phyloP scores from a whole-genome alignment of 352 stramenopile genomes.

The Phytophthora melonis region DNA sequence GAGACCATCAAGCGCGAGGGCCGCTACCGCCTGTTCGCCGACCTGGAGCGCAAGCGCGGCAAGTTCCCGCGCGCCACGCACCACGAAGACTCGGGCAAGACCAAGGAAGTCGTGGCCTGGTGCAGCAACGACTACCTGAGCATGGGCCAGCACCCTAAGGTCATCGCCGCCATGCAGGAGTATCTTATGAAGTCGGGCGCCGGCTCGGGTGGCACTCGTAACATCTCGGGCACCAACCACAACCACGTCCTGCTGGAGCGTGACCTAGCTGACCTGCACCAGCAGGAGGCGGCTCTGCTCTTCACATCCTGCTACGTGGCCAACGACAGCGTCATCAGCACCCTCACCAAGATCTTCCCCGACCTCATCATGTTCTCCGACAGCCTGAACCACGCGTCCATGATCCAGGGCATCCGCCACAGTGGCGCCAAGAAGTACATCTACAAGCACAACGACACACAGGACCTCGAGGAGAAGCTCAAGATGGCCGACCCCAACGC shows the following conservation, averaged over 20 bases:
- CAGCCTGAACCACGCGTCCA: slow-evolving; percentile 92
- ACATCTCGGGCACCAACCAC: slow-evolving; percentile 93
- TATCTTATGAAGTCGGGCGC: slow-evolving; percentile 84
- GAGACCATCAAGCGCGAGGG: slow-evolving; percentile 87
- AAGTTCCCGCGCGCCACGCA: slow-evolving; percentile 85
- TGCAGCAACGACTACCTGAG: slow-evolving; percentile 93
- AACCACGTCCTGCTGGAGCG: slow-evolving; percentile 90
- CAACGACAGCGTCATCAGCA: slow-evolving; percentile 91
- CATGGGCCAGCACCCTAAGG: slow-evolving; percentile 92
- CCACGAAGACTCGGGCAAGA: slow-evolving; percentile 69
- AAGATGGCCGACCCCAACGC: slow-evolving; percentile 72
- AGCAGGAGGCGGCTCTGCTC: slow-evolving; percentile 84
- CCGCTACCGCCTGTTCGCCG: slow-evolving; percentile 88
- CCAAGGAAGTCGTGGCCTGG: slow-evolving; percentile 90
- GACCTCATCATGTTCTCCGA: slow-evolving; percentile 92
- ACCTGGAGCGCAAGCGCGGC: slow-evolving; percentile 88
- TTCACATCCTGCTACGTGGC: slow-evolving; percentile 93
- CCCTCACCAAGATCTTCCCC: slow-evolving; percentile 92
- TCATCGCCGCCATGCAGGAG: slow-evolving; percentile 86
- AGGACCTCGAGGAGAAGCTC: slow-evolving; percentile 83
- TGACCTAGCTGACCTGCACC: slow-evolving; percentile 88
- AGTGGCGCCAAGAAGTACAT: slow-evolving; percentile 82
- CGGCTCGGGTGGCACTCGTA: slow-evolving; percentile 87
- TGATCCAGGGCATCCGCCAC: slow-evolving; percentile 90
- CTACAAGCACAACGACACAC: slow-evolving; percentile 90